Conservation (phyloP, 2,329 filamentous ascomycete genomes). For the Colletotrichum endophyticum region DNA sequence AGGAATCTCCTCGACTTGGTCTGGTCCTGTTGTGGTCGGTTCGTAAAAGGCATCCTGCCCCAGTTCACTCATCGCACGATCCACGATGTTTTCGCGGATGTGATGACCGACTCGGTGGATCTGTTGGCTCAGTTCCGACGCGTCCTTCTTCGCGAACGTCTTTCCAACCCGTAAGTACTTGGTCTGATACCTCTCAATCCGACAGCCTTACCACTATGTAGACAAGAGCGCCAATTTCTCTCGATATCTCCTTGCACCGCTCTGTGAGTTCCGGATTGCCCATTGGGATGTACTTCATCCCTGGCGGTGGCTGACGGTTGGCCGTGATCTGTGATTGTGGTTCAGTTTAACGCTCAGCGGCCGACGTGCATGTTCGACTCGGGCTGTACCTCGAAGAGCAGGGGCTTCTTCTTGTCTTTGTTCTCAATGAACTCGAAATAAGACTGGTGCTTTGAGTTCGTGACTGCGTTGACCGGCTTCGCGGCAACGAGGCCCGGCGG, state of each 20-base stretch:
- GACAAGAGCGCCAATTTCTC: conserved; percentile 66
- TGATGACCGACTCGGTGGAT: conserved; percentile 67
- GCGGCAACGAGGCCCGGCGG: conserved; percentile 38
- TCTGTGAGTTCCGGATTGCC: conserved; percentile 66
- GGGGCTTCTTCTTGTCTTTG: conserved; percentile 67
- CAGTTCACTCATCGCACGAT: conserved; percentile 48
- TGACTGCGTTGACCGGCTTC: conserved; percentile 34
- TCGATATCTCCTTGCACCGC: conserved; percentile 68
- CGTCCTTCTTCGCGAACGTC: conserved; percentile 24
- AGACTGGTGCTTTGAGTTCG: conserved; percentile 61
- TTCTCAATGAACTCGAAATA: conserved; percentile 71
- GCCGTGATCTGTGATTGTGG: conserved; percentile 52
- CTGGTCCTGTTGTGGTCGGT: conserved; percentile 21
- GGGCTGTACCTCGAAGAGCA: conserved; percentile 62
- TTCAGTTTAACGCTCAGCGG: background rate
- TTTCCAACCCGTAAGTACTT: background rate
- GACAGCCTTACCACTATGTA: conserved; percentile 64
- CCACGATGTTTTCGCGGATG: conserved; percentile 62
- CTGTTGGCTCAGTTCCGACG: conserved; percentile 52
- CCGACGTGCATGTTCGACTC: background rate
- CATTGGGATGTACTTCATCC: conserved; percentile 67
- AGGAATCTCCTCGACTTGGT: conserved; percentile 58
- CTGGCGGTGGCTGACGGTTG: conserved; percentile 57
- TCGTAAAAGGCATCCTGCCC: conserved; percentile 13
- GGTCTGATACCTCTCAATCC: background rate